These are phyloP conservation scores for Exophiala sp. DNA, from an alignment of 2,329 filamentous ascomycete genomes.

Conservation along the genomic window DNA sequence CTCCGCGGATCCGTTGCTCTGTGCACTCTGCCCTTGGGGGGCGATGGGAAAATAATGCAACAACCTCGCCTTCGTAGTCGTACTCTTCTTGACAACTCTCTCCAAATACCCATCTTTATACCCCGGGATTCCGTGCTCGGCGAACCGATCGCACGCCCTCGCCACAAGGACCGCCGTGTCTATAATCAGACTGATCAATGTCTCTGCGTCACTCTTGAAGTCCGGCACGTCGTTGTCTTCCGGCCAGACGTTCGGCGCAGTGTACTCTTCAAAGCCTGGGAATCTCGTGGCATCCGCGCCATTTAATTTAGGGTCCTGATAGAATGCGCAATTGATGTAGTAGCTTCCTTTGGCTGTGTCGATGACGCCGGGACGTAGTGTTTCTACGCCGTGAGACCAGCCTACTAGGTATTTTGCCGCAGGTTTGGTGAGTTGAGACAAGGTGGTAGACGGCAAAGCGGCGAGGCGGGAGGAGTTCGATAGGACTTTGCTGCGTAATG, in stretches of 20 bases:
- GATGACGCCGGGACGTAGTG: conserved; percentile 57
- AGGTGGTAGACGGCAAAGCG: conserved; percentile 66
- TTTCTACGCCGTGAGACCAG: conserved; percentile 64
- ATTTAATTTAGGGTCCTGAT: conserved; percentile 39
- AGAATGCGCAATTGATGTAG: conserved; percentile 61
- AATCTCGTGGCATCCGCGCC: conserved; percentile 27
- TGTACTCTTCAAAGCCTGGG: conserved; percentile 75
- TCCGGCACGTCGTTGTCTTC: conserved; percentile 60
- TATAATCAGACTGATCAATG: conserved; percentile 79
- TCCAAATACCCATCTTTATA: conserved; percentile 80
- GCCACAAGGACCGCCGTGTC: conserved; percentile 87
- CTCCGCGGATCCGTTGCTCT: neutral
- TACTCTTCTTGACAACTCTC: conserved; percentile 77
- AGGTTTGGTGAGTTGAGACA: conserved; percentile 51
- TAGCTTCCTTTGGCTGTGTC: conserved; percentile 63
- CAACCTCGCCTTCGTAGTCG: conserved; percentile 84
- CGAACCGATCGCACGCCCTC: conserved; percentile 83
- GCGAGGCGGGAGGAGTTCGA: conserved; percentile 88
- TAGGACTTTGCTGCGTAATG: conserved; percentile 70
- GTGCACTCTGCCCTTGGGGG: neutral
- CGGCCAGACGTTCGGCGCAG: conserved; percentile 88
- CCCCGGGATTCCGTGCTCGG: conserved; percentile 69
- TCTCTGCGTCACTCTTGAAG: conserved; percentile 69
- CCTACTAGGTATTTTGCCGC: conserved; percentile 59
- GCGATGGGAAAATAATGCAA: conserved; percentile 80